Evolutionary conservation across 768 basidiomycete genomes (phyloP), one percentile per base, ranked within the genome.

Genomic region (Rickenella mellea): DNA sequence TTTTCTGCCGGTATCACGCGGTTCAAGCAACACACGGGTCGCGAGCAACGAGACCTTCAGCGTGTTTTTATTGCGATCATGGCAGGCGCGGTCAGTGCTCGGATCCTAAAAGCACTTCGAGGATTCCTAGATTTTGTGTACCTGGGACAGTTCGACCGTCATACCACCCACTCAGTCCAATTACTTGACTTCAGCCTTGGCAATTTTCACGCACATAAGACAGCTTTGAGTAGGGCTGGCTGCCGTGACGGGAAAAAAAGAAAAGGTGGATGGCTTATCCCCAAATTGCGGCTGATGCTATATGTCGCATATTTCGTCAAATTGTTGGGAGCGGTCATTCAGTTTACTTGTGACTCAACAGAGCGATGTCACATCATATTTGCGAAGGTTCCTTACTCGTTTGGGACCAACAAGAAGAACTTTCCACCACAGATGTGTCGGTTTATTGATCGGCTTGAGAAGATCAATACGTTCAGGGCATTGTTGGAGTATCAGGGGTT

Each of bases 1-100:
- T 71, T 69, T 39, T 44, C 51, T 7, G 55, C 61, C 17, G 65
- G 69, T 0, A 60, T 69, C 6, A 65, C 59, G 5, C 50, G 53
- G 6, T 29, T 70, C 22, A 67, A 68, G 24, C 68, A 70, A 42
- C 61, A 66, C 19, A 68, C 70, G 5, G 65, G 67, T 1, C 40
- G 55, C 1, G 65, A 68, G 21, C 64, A 69, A 39, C 45, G 56
- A 0, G 57, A 71, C 22, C 45, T 71, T 4, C 58, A 70, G 42
- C 41, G 53, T 4, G 60, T 59, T 19, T 48, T 69, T 3, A 43
- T 72, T n/a, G 32, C 51, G 5, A 45, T 64, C 9, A 60, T 69
- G 27, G 58, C 62, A 32, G 62, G 59, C n/a, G n/a, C 51, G 39
- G 59, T 59, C 11, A 40, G 58, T 1, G 27, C 25, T 3, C 7